These are phyloP conservation scores for Hyaloperonospora brassicae DNA, from an alignment of 352 stramenopile genomes.

Conservation along the genomic window DNA sequence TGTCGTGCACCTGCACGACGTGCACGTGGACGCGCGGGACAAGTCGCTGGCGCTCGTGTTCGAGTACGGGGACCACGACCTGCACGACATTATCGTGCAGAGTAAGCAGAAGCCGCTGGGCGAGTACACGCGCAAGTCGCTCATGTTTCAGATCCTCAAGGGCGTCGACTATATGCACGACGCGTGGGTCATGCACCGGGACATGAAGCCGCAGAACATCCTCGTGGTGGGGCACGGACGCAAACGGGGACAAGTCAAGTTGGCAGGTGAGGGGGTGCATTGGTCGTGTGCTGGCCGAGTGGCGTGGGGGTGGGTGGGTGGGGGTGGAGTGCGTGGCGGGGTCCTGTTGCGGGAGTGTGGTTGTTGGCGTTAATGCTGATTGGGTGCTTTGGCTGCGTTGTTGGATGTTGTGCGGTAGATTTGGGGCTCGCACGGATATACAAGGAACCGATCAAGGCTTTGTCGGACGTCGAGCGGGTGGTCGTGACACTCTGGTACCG, in stretches of 20 bases:
- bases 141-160: slow-evolving; percentile 90
- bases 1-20: slow-evolving; percentile 79
- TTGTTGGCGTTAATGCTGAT: not conserved
- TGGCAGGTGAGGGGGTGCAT: slow-evolving; percentile 29
- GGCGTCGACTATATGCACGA: slow-evolving; percentile 91
- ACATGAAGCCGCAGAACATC: slow-evolving; percentile 92
- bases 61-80: slow-evolving; percentile 85
- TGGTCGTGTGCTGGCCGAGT: too few relatives aligned
- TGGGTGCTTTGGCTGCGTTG: not conserved
- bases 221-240: slow-evolving; percentile 84
- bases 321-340: too few relatives aligned
- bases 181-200: slow-evolving; percentile 89
- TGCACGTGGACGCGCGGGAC: slow-evolving; percentile 77
- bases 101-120: slow-evolving; percentile 84
- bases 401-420: slow-evolving; percentile 30
- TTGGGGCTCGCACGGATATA: slow-evolving; percentile 84
- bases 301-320: too few relatives aligned
- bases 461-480: slow-evolving; percentile 84
- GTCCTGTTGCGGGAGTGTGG: too few relatives aligned
- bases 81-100: slow-evolving; percentile 85
- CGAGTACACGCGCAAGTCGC: slow-evolving; percentile 88
- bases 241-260: slow-evolving; percentile 78
- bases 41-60: slow-evolving; percentile 84
- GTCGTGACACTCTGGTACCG: slow-evolving; percentile 95
- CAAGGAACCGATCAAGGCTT: slow-evolving; percentile 82